Conservation (phyloP, 257 asterid genomes). For the Capsicum chinense region DNA sequence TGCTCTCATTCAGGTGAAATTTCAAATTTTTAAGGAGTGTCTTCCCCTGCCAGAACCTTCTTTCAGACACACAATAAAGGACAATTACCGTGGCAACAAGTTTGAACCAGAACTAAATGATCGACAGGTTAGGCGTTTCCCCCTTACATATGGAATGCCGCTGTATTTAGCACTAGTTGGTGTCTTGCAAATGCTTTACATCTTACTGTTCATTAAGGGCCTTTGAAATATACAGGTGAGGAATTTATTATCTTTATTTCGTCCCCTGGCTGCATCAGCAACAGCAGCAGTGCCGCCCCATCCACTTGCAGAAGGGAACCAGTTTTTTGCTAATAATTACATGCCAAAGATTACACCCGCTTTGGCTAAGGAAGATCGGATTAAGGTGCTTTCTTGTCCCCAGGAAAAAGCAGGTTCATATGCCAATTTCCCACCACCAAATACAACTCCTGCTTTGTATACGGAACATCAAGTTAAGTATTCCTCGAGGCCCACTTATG, state of each 20-base stretch:
- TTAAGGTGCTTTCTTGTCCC: not conserved
- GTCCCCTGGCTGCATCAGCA: slow-evolving; percentile 47
- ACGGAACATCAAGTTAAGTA: slow-evolving; percentile 35
- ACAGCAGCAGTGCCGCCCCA: slow-evolving; percentile 32
- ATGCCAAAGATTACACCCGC: slow-evolving; percentile 36
- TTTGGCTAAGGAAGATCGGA: slow-evolving; percentile 31
- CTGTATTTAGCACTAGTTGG: slow-evolving; percentile 21
- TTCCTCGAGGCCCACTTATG: slow-evolving; percentile 32
- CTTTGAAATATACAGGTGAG: slow-evolving; percentile 50
- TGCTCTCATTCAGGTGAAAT: slow-evolving; percentile 65
- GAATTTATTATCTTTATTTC: slow-evolving; percentile 55
- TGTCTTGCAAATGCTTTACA: slow-evolving; percentile 24
- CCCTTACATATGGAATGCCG: not conserved
- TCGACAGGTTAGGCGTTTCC: slow-evolving; percentile 55
- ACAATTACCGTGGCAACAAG: slow-evolving; percentile 61
- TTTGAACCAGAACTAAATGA: slow-evolving; percentile 71
- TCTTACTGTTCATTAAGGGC: slow-evolving; percentile 13
- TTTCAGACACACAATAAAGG: slow-evolving; percentile 55
- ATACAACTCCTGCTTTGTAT: not conserved
- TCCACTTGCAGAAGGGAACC: slow-evolving; percentile 36
- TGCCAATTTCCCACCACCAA: slow-evolving; percentile 17
- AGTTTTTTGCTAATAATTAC: slow-evolving; percentile 29
- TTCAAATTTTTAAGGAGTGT: slow-evolving; percentile 70
- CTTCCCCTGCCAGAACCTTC: slow-evolving; percentile 69
- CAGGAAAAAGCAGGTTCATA: slow-evolving; percentile 16